These are phyloP conservation scores for Closterium sp. DNA, from an alignment of 139 green algal species.

Conservation along the genomic window DNA sequence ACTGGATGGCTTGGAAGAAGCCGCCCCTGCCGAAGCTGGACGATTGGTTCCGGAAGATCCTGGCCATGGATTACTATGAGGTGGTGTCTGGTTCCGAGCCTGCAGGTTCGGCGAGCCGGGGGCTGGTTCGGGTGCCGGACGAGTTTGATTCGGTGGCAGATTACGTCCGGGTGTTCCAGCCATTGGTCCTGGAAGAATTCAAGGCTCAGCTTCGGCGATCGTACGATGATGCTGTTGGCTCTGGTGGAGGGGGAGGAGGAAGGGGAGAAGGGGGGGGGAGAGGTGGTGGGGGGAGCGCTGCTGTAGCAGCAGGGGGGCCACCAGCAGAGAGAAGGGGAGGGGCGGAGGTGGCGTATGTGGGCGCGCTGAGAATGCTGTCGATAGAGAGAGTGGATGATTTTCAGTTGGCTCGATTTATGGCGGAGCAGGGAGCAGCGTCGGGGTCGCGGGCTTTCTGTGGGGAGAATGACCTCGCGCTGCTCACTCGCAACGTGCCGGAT, in stretches of 20 bases:
- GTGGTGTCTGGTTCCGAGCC: slow-evolving; percentile 11
- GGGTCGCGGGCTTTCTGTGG: not conserved
- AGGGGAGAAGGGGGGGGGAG: not conserved
- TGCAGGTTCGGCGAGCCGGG: not conserved
- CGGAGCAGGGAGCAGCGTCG: not conserved
- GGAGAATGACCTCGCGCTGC: slow-evolving; percentile 43
- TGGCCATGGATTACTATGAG: slow-evolving; percentile 39
- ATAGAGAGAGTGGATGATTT: slow-evolving; percentile 43
- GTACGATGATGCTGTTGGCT: slow-evolving; percentile 16
- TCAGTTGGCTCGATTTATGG: slow-evolving; percentile 16
- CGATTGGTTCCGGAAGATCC: slow-evolving; percentile 47
- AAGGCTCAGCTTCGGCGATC: slow-evolving; percentile 34
- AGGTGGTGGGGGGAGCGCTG: not conserved
- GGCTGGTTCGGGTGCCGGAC: slow-evolving; percentile 19
- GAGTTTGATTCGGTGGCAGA: slow-evolving; percentile 25
- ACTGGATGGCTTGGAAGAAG: not conserved
- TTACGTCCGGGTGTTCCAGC: slow-evolving; percentile 30
- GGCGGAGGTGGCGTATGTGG: not conserved
- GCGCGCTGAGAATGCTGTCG: slow-evolving; percentile 32
- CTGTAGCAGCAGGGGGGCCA: not conserved
- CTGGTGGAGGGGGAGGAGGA: not conserved
- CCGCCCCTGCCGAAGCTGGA: slow-evolving; percentile 23
- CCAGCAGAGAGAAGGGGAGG: not conserved
- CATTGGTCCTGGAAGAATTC: slow-evolving; percentile 48
- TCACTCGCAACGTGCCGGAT: not conserved